Base-by-base conservation (phyloP, 179 eudicot species). In the Beta lomatogona region DNA sequence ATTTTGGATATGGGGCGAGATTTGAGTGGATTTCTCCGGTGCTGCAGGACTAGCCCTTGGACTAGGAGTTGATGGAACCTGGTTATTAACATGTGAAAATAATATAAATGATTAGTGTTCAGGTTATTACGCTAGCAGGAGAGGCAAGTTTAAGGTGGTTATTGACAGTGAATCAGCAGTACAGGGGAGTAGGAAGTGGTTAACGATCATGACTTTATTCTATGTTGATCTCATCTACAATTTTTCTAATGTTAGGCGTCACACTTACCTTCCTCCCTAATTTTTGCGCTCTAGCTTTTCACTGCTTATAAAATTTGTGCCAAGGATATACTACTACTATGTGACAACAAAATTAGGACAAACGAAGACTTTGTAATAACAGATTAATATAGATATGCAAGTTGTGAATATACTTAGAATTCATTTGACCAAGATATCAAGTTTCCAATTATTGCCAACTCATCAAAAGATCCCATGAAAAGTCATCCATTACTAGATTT, bases 31-130 rank as follows among this genome's bases (percentile, higher is more conserved):
- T 74, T 55, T 65, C 25, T 65, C 79, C 1, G 74, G 21, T 22
- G 36, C 57, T 44, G 69, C 19, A 28, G 66, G 79, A 21, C 45
- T 81, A 54, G 55, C 48, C 6, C 52, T 75, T 53, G 83, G 65
- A 65, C 75, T 73, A 36, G 69, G 67, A 44, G 73, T 54, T 22
- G 76, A n/a, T 0, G 67, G 53, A 53, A 16, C 12, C 83, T 81
- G 79, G 55, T 14, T 21, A 28, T 46, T 71, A 36, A 36, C 41
- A 59, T 16, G 19, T 19, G 28, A 71, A 16, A 4, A n/a, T 18
- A 71, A n/a, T 7, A 0, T 18, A 70, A 21, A 7, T 9, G 48
- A 18, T 71, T n/a, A 71, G 36, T n/a, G 3, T 46, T 9, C 74
- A 18, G 55, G 28, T 71, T 71, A n/a, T 45, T 19, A 36, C 46